These are phyloP conservation scores for Dichotomopilus funicola DNA, from an alignment of 2,329 filamentous ascomycete genomes.

Conservation along the genomic window DNA sequence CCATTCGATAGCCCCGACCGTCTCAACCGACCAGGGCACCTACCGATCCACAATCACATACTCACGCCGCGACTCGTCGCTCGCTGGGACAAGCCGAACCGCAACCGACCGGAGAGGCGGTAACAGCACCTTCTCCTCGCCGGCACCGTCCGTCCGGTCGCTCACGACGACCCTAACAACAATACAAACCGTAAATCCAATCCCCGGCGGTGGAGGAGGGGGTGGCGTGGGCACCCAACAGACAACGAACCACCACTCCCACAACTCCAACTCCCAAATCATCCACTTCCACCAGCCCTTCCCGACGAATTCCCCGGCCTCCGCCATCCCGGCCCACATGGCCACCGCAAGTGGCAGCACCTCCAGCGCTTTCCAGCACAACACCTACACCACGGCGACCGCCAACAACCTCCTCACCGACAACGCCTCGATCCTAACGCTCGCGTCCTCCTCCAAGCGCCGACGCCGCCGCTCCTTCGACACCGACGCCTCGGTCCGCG, in stretches of 20 bases:
- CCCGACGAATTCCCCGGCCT: conserved; percentile 57
- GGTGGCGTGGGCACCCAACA: conserved; percentile 26
- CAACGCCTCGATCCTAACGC: conserved; percentile 77
- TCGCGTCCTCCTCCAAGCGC: conserved; percentile 76
- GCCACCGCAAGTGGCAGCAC: conserved; percentile 35
- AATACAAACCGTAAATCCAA: conserved; percentile 67
- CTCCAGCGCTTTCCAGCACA: conserved; percentile 47
- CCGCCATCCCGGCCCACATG: conserved; percentile 66
- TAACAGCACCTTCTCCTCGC: conserved; percentile 74
- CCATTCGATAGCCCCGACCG: conserved; percentile 65
- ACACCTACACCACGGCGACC: conserved; percentile 70
- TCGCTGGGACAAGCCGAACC: conserved; percentile 69
- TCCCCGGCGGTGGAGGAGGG: conserved; percentile 34
- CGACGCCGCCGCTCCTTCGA: conserved; percentile 73
- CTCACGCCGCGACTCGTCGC: conserved; percentile 61
- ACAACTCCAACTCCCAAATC: conserved; percentile 37
- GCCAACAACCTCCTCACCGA: conserved; percentile 78
- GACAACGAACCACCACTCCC: conserved; percentile 35
- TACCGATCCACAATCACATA: conserved; percentile 67
- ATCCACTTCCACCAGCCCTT: conserved; percentile 62
- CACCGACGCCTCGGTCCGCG: conserved; percentile 78
- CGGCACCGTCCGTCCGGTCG: conserved; percentile 72
- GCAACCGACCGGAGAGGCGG: conserved; percentile 62
- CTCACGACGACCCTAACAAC: conserved; percentile 80
- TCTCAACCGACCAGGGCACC: conserved; percentile 77